Percentiles rank a stretch among this genome's conserved stretches.
Conservation (phyloP, 2,329 filamentous ascomycete species). For the Daldinia sp. region DNA sequence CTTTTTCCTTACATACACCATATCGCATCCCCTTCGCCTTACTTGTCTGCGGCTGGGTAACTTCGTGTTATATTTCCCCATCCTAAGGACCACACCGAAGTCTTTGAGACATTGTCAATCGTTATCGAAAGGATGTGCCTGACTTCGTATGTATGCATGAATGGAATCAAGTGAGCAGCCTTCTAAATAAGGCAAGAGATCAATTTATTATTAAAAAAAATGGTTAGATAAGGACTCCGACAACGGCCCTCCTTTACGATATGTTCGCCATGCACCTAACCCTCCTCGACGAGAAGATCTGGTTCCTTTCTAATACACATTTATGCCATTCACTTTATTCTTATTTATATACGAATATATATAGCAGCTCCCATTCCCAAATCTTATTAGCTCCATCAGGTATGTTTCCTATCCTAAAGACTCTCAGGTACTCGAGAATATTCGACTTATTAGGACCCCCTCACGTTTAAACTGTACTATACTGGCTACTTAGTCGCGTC, state of each 20-base stretch:
- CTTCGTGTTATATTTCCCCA: conserved; percentile 18
- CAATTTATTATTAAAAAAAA: conserved; percentile 13
- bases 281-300: conserved; percentile 27
- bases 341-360: too few species aligned
- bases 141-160: conserved; percentile 8
- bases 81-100: not conserved
- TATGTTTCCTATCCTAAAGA: too few species aligned
- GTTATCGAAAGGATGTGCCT: conserved; percentile 8
- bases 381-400: conserved; percentile 8
- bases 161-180: conserved; percentile 2
- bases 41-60: conserved; percentile 4
- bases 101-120: conserved; percentile 7
- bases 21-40: not conserved
- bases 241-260: conserved; percentile 36
- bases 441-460: not conserved
- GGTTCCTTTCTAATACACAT: conserved; percentile 16
- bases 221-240: conserved; percentile 34
- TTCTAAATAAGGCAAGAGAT: conserved; percentile 28
- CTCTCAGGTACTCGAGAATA: not conserved
- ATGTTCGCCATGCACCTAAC: conserved; percentile 14
- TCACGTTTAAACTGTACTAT: not conserved
- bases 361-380: conserved; percentile 1
- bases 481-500: conserved; percentile 11
- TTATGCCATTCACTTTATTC: not conserved
- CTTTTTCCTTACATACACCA: not conserved